Base-by-base conservation (phyloP, 352 stramenopile genomes). In the Aphanomyces invadans region DNA sequence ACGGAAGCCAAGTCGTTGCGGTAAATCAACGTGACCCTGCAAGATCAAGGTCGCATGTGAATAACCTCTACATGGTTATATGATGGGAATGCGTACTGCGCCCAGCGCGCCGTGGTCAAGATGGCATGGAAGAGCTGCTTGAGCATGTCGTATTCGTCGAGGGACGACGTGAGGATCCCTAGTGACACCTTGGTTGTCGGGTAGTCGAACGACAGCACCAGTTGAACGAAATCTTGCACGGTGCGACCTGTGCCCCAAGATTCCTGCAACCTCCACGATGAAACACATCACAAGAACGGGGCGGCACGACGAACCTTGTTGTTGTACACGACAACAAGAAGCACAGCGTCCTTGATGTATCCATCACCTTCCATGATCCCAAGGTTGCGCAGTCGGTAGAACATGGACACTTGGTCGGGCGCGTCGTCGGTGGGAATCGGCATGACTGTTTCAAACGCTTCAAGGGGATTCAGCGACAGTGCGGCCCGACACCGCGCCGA, bases 211-310 rank as follows among this genome's bases (percentile, higher is more conserved):
- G 36, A 72, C 0, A 5, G 29, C 15, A 78, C 19, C 10, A 83
- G 65, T 23, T 56, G 9, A 46, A 81, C 78, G 57, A 78, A 78
- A 29, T 75, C 61, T 3, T 52, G 19, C 21, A 68, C 54, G 0
- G 46, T 71, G 25, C 74, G 73, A 19, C 68, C 62, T 2, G 32
- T 17, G 3, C 74, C 71, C 76, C 74, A 83, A 0, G 76, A 83
- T 32, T 70, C 26, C 19, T 57, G 36, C 19, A 25, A 45, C 38
- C 9, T 26, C 7, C 12, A 52, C 23, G 44, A 33, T 29, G 12
- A 33, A 21, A 57, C 4, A 57, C 21, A 28, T 2, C 15, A 15
- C 19, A 21, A 12, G 17, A 38, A 57, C 15, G 2, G n/a, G 29
- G 29, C 25, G 29, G 25, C 4, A 11, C 0, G 12, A 19, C 29